Evolutionary conservation across 176 grass and related monocot species (phyloP).

Genomic region (Oryza australiensis): DNA sequence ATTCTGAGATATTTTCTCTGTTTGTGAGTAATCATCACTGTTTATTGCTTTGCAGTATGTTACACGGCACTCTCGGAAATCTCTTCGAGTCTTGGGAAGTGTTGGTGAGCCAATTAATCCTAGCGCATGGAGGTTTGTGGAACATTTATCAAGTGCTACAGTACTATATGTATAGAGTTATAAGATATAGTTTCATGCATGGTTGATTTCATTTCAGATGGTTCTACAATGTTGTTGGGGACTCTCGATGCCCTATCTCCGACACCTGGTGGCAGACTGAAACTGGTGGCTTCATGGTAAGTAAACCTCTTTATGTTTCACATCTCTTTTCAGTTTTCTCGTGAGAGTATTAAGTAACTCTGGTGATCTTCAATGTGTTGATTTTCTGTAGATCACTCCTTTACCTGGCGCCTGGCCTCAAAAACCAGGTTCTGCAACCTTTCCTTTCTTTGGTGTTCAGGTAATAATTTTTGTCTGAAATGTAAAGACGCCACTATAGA

Average conservation of each 20-base stretch:
- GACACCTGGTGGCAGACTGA: conserved; percentile 99
- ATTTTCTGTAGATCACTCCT: conserved; percentile 62
- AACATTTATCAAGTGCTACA: conserved; percentile 20
- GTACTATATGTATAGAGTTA: conserved; percentile 38
- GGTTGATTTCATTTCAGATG: conserved; percentile 60
- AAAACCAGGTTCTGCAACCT: conserved; percentile 82
- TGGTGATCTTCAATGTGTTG: background rate
- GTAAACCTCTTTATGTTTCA: conserved; percentile 14
- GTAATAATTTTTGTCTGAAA: conserved; percentile 46
- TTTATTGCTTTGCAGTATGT: conserved; percentile 71
- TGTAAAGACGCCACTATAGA: conserved; percentile 7
- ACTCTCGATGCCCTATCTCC: conserved; percentile 86
- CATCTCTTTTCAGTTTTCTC: conserved; percentile 14
- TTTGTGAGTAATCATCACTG: conserved; percentile 15
- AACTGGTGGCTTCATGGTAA: conserved; percentile 94
- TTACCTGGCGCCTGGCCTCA: conserved; percentile 82
- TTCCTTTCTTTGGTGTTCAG: conserved; percentile 91
- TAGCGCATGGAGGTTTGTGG: conserved; percentile 85
- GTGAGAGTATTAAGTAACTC: conserved; percentile 5
- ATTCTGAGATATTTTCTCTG: background rate
- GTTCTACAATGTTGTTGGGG: conserved; percentile 93
- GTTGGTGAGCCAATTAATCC: conserved; percentile 98
- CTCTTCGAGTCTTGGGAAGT: conserved; percentile 88
- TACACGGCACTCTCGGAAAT: conserved; percentile 75
- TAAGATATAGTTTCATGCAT: conserved; percentile 25